Percentiles rank a stretch among this genome's conserved stretches.
Conservation (phyloP, 176 grass and related monocot genomes). For the Bothriochloa decipiens region DNA sequence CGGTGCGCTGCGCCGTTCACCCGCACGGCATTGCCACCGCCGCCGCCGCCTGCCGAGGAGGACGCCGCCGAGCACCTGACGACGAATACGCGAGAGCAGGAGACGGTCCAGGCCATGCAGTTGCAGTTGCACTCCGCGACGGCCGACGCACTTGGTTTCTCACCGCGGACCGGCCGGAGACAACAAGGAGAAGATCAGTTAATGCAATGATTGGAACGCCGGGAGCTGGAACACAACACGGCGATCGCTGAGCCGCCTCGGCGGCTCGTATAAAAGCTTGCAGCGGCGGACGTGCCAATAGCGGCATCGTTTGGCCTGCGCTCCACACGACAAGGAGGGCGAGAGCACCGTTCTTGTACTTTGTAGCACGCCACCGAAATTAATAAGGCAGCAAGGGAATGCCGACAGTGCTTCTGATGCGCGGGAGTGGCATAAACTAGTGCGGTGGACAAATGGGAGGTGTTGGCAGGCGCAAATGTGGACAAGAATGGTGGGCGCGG, state of each 20-base stretch:
- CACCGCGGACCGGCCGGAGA: not conserved
- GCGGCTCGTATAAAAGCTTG: not conserved
- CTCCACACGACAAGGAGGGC: conserved; percentile 35
- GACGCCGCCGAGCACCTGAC: conserved; percentile 34
- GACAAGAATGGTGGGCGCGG: conserved; percentile 29
- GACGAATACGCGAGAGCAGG: conserved; percentile 12
- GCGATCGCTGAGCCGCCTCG: not conserved
- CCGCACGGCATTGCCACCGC: conserved; percentile 14
- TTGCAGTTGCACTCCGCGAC: not conserved
- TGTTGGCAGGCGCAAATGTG: not conserved
- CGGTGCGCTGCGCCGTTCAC: conserved; percentile 53
- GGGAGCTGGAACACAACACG: not conserved
- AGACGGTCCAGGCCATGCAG: not conserved
- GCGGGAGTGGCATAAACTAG: not conserved
- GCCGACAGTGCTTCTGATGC: not conserved
- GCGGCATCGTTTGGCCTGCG: not conserved
- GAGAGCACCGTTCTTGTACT: conserved; percentile 33
- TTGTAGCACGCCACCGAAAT: conserved; percentile 33
- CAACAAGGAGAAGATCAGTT: not conserved
- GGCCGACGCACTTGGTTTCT: not conserved
- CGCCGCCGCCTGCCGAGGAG: not conserved
- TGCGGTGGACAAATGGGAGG: not conserved
- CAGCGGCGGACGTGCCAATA: conserved; percentile 37
- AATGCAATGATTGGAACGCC: not conserved
- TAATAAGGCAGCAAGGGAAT: conserved; percentile 38